Percentiles rank a stretch among this genome's conserved stretches.
Conservation (phyloP, 169 alveolate species). For the Ichthyophthirius multifiliis region DNA sequence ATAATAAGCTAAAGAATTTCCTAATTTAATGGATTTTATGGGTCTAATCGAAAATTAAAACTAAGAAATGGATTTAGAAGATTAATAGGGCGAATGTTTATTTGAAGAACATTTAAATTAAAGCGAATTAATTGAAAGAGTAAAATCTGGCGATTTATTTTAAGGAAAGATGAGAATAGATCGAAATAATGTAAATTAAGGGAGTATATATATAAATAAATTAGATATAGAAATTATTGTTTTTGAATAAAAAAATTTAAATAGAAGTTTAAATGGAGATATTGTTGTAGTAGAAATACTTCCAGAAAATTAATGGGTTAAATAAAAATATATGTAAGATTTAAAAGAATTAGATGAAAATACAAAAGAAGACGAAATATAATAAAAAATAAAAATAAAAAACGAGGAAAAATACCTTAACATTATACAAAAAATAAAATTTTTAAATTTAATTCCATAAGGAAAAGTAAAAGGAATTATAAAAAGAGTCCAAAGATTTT, state of each 20-base stretch:
- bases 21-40: slow-evolving; percentile 52
- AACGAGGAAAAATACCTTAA: slow-evolving; percentile 14
- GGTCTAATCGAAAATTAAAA: slow-evolving; percentile 38
- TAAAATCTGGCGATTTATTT: slow-evolving; percentile 84
- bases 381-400: not conserved
- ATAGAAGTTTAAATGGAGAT: slow-evolving; percentile 98
- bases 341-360: slow-evolving; percentile 55
- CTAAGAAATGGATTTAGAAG: slow-evolving; percentile 43
- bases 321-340: slow-evolving; percentile 56
- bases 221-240: slow-evolving; percentile 82
- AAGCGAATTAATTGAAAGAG: slow-evolving; percentile 68
- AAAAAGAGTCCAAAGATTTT: slow-evolving; percentile 88
- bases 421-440: slow-evolving; percentile 20
- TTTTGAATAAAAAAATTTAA: slow-evolving; percentile 84
- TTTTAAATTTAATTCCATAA: slow-evolving; percentile 37
- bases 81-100: slow-evolving; percentile 38
- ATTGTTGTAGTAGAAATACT: slow-evolving; percentile 92
- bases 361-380: slow-evolving; percentile 20
- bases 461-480: slow-evolving; percentile 93
- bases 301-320: slow-evolving; percentile 68
- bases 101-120: slow-evolving; percentile 67
- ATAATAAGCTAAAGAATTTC: slow-evolving; percentile 18
- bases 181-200: slow-evolving; percentile 73
- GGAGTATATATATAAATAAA: slow-evolving; percentile 67
- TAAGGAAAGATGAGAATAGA: slow-evolving; percentile 88